Evolutionary conservation across 1,139 yeast species (phyloP).

Genomic region (Yamadazyma atlantica): DNA sequence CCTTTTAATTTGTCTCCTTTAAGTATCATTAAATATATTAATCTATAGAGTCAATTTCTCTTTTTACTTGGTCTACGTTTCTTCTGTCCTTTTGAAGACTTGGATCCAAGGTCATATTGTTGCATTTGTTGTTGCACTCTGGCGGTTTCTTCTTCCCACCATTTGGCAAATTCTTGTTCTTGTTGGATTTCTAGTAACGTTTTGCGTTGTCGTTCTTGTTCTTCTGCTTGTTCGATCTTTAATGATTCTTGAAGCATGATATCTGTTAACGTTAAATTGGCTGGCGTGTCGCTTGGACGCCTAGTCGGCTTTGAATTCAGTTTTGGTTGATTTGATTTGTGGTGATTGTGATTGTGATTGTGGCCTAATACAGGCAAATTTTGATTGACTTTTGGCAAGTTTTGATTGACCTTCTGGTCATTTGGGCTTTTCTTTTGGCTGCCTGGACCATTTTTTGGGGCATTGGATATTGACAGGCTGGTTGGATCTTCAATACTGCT

Average conservation of each 20-base stretch:
- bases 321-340: not conserved
- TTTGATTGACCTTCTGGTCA: not conserved
- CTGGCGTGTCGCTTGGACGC: not conserved
- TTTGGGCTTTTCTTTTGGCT: conserved; percentile 2
- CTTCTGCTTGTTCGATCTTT: conserved; percentile 34
- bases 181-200: conserved; percentile 70
- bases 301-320: conserved; percentile 3
- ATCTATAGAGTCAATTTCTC: too few relatives aligned
- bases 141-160: conserved; percentile 79
- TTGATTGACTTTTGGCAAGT: not conserved
- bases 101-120: conserved; percentile 5
- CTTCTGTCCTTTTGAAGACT: conserved; percentile 4
- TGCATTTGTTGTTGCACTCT: conserved; percentile 54
- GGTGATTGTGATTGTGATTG: not conserved
- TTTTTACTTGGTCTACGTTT: not conserved
- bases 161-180: conserved; percentile 74
- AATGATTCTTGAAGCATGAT: conserved; percentile 49
- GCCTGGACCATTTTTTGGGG: too few relatives aligned
- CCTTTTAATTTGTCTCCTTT: too few relatives aligned
- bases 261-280: conserved; percentile 28
- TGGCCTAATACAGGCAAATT: too few relatives aligned
- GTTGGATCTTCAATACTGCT: too few relatives aligned
- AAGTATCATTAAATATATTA: too few relatives aligned
- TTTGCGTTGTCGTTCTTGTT: conserved; percentile 30
- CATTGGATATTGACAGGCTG: too few relatives aligned